Evolutionary conservation across 345 rosid genomes (phyloP), one percentile per base, ranked within the genome.

Genomic region (Citrus glauca): DNA sequence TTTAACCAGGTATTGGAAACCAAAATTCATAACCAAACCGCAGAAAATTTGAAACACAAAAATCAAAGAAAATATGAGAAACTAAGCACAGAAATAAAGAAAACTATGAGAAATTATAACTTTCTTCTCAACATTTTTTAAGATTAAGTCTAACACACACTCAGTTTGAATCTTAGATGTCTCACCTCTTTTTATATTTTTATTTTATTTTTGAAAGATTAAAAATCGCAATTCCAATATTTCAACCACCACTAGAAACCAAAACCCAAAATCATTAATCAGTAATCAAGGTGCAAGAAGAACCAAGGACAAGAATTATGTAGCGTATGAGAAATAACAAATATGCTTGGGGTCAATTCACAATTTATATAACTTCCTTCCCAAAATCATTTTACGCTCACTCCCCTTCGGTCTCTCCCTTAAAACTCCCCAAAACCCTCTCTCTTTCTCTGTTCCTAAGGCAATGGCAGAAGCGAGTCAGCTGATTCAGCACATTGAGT

Each of bases 401-500:
- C 57, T 27, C 59, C 24, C 1, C 9, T 9, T 28, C 28, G 38
- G 27, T 9, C 27, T 25, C n/a, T 6, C 61, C 33, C 28, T 28
- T 11, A 30, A 62, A 64, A 64, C 60, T 22, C 70, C 33, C 32
- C 60, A n/a, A 75, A 67, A 27, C 63, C 32, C n/a, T 24, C 61
- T 32, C 73, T 57, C 33, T 2, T 38, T 56, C 76, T 19, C 66
- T 0, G n/a, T 56, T 35, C 50, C 33, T 20, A 16, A 35, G 53
- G 20, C 61, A 76, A 93, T 92, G 97, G 84, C 88, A 9, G 85
- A 86, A 74, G 76, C 80, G 62, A 87, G 62, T 76, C 86, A 84
- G 71, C 82, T 93, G 79, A 83, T 80, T 81, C 90, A 71, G 68
- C 83, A 89, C 85, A 82, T 93, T 70, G 98, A 90, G 80, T 81